A percentile compares a stretch with the other conserved stretches of the same genome.
These are phyloP conservation scores for Euphorbia tirucalli DNA, from an alignment of 345 rosid species.

Conservation along the genomic window DNA sequence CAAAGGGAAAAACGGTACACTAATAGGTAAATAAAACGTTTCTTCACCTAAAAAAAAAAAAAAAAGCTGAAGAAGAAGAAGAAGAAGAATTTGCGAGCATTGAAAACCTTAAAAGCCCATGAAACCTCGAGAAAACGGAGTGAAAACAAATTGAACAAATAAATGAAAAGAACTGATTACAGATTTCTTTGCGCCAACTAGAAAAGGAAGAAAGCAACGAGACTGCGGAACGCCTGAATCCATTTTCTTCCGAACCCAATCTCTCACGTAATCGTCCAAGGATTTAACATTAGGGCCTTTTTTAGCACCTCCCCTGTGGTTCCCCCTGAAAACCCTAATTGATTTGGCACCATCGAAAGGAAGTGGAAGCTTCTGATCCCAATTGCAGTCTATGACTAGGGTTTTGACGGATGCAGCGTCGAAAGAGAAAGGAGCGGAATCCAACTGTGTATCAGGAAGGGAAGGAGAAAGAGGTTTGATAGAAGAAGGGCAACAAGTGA, in stretches of 20 bases:
- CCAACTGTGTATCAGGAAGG: slow-evolving; percentile 15
- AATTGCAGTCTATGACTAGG: slow-evolving; percentile 27
- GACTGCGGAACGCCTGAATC: slow-evolving; percentile 46
- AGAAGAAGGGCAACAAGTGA: slow-evolving; percentile 42
- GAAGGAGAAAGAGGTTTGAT: slow-evolving; percentile 22
- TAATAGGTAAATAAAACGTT: not conserved
- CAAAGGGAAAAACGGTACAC: not conserved
- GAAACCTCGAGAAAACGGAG: not conserved
- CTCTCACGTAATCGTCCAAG: slow-evolving; percentile 42
- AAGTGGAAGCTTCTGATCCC: slow-evolving; percentile 15
- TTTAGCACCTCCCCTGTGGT: slow-evolving; percentile 23
- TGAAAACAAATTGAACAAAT: not conserved
- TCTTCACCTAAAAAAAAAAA: not conserved
- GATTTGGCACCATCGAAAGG: slow-evolving; percentile 9
- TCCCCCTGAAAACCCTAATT: slow-evolving; percentile 27
- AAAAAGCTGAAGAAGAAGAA: too few relatives aligned
- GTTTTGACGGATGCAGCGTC: slow-evolving; percentile 20
- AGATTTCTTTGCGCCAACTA: slow-evolving; percentile 63
- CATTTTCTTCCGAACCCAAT: slow-evolving; percentile 51
- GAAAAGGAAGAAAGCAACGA: slow-evolving; percentile 63
- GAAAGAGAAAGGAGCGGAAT: slow-evolving; percentile 9
- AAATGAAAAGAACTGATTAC: slow-evolving; percentile 25
- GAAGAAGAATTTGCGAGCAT: not conserved
- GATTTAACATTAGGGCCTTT: slow-evolving; percentile 24
- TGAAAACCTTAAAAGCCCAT: not conserved